These are phyloP conservation scores for Oryza glaberrima DNA, from an alignment of 176 grass and related monocot species.

Conservation along the genomic window DNA sequence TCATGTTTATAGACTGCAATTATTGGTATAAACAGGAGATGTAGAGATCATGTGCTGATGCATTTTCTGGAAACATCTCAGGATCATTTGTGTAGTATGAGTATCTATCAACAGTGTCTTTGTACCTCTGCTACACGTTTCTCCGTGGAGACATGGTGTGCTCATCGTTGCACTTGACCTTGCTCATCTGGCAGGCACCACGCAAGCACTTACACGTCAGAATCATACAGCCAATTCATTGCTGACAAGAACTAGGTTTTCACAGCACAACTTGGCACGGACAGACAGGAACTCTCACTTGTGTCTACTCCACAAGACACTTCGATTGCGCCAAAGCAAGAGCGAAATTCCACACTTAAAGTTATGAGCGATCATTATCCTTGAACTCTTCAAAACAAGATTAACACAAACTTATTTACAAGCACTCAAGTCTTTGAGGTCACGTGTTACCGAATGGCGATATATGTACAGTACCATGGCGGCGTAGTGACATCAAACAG, in stretches of 20 bases:
- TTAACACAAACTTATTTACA: background rate
- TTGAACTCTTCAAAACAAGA: background rate
- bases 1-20: too few relatives aligned
- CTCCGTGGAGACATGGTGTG: conserved; percentile 26
- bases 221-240: background rate
- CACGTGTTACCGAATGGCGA: background rate
- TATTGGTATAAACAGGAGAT: too few relatives aligned
- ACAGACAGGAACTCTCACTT: background rate
- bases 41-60: too few relatives aligned
- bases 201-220: background rate
- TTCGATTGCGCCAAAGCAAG: background rate
- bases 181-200: background rate
- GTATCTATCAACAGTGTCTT: too few relatives aligned
- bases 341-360: background rate
- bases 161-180: background rate
- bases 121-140: background rate
- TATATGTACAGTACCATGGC: background rate
- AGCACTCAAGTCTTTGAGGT: background rate
- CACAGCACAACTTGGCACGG: background rate
- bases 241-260: background rate
- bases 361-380: background rate
- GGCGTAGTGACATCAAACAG: background rate
- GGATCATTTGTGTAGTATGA: too few relatives aligned
- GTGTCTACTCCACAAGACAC: background rate
- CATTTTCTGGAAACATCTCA: too few relatives aligned